phyloP scores from a whole-genome alignment of 352 stramenopile genomes.

The Phytophthora aleatoria region DNA sequence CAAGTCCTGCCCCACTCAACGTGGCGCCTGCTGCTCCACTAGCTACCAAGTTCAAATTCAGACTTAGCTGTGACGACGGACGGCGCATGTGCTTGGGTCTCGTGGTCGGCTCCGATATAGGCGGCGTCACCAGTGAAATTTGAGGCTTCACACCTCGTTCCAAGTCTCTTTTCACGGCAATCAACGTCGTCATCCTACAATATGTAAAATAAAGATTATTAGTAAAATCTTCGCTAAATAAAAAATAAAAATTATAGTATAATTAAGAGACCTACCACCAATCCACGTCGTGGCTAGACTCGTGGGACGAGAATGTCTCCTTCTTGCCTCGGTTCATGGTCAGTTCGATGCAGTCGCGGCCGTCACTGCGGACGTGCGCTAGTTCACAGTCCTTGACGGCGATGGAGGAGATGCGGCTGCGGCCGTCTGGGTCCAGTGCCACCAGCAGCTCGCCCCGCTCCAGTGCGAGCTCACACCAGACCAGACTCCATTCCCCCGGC shows the following conservation, averaged over 20 bases:
- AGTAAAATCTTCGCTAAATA: not conserved
- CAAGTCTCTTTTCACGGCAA: slow-evolving; percentile 80
- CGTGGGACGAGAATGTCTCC: slow-evolving; percentile 83
- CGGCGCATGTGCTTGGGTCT: slow-evolving; percentile 36
- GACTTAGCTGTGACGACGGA: slow-evolving; percentile 37
- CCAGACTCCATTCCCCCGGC: slow-evolving; percentile 75
- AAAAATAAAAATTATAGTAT: not conserved
- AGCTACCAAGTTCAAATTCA: slow-evolving; percentile 35
- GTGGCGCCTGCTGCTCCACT: slow-evolving; percentile 22
- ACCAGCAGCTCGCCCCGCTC: slow-evolving; percentile 72
- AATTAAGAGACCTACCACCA: slow-evolving; percentile 63
- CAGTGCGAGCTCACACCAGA: slow-evolving; percentile 76
- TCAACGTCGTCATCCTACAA: slow-evolving; percentile 78
- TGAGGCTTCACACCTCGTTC: slow-evolving; percentile 62
- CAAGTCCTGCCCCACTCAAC: slow-evolving; percentile 16
- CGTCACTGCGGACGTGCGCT: slow-evolving; percentile 81
- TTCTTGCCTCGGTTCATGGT: slow-evolving; percentile 70
- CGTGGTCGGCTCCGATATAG: slow-evolving; percentile 37
- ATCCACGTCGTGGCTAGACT: slow-evolving; percentile 86
- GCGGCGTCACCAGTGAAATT: slow-evolving; percentile 69
- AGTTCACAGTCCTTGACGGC: slow-evolving; percentile 72
- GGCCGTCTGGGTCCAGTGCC: slow-evolving; percentile 61
- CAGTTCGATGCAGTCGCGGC: slow-evolving; percentile 84
- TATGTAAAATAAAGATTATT: not conserved
- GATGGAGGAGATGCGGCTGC: slow-evolving; percentile 60